phyloP scores from a whole-genome alignment of 768 basidiomycete genomes.

The Dioszegia aurantiaca region DNA sequence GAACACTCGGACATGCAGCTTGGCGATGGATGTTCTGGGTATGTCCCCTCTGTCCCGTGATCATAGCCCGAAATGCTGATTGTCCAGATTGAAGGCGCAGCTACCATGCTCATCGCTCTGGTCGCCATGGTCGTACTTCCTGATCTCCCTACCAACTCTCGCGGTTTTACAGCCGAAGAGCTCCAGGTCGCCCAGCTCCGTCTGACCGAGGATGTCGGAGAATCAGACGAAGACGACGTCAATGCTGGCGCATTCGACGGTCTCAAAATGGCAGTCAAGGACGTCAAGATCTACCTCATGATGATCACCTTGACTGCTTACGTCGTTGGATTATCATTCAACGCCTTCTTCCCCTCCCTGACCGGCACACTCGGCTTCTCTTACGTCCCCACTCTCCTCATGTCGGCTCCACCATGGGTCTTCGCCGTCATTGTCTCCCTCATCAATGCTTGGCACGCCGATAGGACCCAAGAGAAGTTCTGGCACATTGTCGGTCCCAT shows the following conservation, averaged over 20 bases:
- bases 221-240: conserved; percentile 58
- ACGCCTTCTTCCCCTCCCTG: conserved; percentile 65
- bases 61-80: conserved; percentile 52
- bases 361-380: conserved; percentile 62
- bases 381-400: conserved; percentile 64
- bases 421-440: conserved; percentile 58
- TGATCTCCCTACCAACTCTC: conserved; percentile 47
- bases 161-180: conserved; percentile 48
- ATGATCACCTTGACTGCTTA: conserved; percentile 62
- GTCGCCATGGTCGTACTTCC: conserved; percentile 60
- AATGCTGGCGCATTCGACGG: conserved; percentile 55
- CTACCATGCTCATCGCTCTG: conserved; percentile 66
- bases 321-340: conserved; percentile 65
- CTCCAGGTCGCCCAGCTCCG: conserved; percentile 44
- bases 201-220: conserved; percentile 52
- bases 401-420: conserved; percentile 69
- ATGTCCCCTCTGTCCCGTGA: conserved; percentile 53
- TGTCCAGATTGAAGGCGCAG: conserved; percentile 61
- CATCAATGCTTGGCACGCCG: conserved; percentile 61
- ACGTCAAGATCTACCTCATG: conserved; percentile 78
- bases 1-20: conserved; percentile 63
- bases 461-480: conserved; percentile 67
- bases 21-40: conserved; percentile 66
- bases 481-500: conserved; percentile 60
- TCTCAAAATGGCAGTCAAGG: conserved; percentile 62